phyloP scores from a whole-genome alignment of 108 stramenopile species.

The Fragilaria radians region DNA sequence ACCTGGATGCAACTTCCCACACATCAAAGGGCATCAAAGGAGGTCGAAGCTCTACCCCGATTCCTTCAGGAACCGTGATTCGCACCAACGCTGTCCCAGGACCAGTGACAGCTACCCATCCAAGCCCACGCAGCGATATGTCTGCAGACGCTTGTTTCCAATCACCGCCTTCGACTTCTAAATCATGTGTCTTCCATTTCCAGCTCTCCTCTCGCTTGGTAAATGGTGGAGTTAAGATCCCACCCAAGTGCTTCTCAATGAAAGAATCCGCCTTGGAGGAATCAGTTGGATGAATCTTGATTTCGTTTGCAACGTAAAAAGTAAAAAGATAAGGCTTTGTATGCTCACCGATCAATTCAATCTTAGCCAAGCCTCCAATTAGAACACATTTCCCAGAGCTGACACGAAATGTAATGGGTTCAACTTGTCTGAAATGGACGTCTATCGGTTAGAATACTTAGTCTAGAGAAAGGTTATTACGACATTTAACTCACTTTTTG shows the following conservation, averaged over 20 bases:
- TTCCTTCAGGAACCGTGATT: slow-evolving; percentile 80
- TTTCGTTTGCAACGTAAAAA: slow-evolving; percentile 92
- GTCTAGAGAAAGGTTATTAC: neutral
- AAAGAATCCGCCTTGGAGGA: slow-evolving; percentile 69
- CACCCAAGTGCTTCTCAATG: slow-evolving; percentile 79
- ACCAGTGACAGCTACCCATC: slow-evolving; percentile 96
- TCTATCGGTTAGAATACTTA: neutral
- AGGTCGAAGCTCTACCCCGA: slow-evolving; percentile 74
- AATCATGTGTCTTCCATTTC: slow-evolving; percentile 76
- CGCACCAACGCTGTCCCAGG: slow-evolving; percentile 66
- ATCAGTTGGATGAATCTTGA: slow-evolving; percentile 89
- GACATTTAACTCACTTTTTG: slow-evolving; percentile 59
- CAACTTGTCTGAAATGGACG: slow-evolving; percentile 50
- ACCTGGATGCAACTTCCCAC: slow-evolving; percentile 77
- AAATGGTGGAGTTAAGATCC: slow-evolving; percentile 88
- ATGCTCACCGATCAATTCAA: slow-evolving; percentile 74
- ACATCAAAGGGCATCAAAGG: slow-evolving; percentile 91
- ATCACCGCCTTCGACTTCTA: slow-evolving; percentile 81
- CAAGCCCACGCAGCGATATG: slow-evolving; percentile 88
- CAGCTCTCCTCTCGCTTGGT: slow-evolving; percentile 78
- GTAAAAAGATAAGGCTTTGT: slow-evolving; percentile 87
- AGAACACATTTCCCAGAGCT: slow-evolving; percentile 77
- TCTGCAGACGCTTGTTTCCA: slow-evolving; percentile 95
- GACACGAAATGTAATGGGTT: slow-evolving; percentile 80
- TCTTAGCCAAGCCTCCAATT: slow-evolving; percentile 76